Base-by-base conservation (phyloP, 1,284 basidiomycete genomes). In the Ganoderma resinaceum region DNA sequence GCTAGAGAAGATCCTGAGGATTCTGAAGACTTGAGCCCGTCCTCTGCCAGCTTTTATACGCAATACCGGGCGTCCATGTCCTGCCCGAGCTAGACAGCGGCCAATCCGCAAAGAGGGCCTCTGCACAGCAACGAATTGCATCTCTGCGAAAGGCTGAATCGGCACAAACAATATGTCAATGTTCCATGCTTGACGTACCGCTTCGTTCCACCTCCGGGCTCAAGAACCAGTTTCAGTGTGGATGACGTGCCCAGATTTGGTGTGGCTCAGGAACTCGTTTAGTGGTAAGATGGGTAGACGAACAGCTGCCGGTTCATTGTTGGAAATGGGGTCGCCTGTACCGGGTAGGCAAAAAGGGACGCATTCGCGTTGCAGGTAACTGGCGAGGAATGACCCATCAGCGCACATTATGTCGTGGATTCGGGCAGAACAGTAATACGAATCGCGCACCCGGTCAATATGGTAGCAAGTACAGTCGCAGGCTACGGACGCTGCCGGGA, bases 1-100 rank as follows among this genome's bases (percentile, higher is more conserved):
- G 31, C 55, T 37, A 18, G 33, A 57, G 52, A 57, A 57, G 33
- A 57, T n/a, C 33, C 55, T n/a, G 55, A 37, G 55, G 55, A 18
- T 16, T 55, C 52, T 55, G 52, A 29, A 55, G 52, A 31, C 16
- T 4, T 5, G n/a, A 3, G 52, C 20, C 29, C 5, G 29, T 20
- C 52, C 29, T 37, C 31, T 2, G 18, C 31, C 18, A n/a, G 18
- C 20, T 57, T 57, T 35, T 57, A 57, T 57, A 57, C 20, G 20
- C 18, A 20, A 33, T 7, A 18, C 52, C 5, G 4, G 52, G 29
- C 52, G 52, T 29, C 52, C 52, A 12, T 23, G n/a, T 26, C 9
- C 43, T 11, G 12, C 46, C 26, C 23, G 4, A 23, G 3, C 11
- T 8, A 11, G 23, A 26, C 9, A 49, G 23, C 12, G 11, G n/a